phyloP scores from a whole-genome alignment of 345 rosid genomes.

The Capsella bursapastoris region DNA sequence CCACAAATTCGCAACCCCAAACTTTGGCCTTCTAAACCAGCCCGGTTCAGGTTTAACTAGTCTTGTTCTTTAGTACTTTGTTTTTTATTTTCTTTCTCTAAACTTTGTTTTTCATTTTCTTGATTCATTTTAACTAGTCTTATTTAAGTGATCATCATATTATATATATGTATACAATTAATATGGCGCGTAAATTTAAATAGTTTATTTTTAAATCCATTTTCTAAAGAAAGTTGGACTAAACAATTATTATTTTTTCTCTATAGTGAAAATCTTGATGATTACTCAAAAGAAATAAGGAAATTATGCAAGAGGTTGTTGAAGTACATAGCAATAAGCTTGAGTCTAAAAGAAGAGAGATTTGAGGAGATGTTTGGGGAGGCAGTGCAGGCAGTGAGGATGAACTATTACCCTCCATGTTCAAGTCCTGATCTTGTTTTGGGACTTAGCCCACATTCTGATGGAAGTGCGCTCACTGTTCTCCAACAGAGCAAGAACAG shows the following conservation, averaged over 20 bases:
- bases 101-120: neutral
- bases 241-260: neutral
- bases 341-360: constrained; percentile 59
- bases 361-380: constrained; percentile 82
- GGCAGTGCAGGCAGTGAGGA: constrained; percentile 92
- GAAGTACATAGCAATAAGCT: constrained; percentile 60
- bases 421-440: constrained; percentile 93
- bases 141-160: constrained; percentile 5
- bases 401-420: constrained; percentile 98
- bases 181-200: constrained; percentile 31
- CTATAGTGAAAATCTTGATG: constrained; percentile 68
- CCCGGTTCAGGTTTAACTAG: constrained; percentile 62
- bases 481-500: constrained; percentile 75
- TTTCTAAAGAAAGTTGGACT: neutral
- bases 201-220: constrained; percentile 6
- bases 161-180: constrained; percentile 2
- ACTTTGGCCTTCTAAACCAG: constrained; percentile 81
- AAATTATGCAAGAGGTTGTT: constrained; percentile 68
- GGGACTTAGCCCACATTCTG: constrained; percentile 97
- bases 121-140: neutral
- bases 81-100: neutral
- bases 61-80: neutral
- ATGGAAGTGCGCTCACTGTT: constrained; percentile 96
- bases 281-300: constrained; percentile 68
- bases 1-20: constrained; percentile 69